phyloP scores from a whole-genome alignment of 495 filamentous ascomycete species.

The Parathielavia hyrcaniae region DNA sequence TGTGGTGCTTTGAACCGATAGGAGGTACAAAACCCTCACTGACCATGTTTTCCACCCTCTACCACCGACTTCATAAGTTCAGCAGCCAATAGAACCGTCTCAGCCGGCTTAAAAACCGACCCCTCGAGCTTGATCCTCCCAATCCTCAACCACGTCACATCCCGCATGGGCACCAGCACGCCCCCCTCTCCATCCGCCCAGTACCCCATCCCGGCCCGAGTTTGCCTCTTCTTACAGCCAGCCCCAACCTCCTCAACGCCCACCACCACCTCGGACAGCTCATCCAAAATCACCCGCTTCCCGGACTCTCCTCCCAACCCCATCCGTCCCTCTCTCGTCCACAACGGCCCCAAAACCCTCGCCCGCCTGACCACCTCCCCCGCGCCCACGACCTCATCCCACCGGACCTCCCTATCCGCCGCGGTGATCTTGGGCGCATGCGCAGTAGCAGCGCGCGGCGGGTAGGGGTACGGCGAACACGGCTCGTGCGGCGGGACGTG shows the following conservation, averaged over 20 bases:
- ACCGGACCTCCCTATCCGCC: constrained; percentile 30
- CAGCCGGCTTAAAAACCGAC: constrained; percentile 8
- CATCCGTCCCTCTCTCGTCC: constrained; percentile 17
- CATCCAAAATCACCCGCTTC: constrained; percentile 29
- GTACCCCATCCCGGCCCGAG: too few species aligned
- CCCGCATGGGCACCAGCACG: neutral
- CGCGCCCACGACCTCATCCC: constrained; percentile 11
- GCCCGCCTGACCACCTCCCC: constrained; percentile 1
- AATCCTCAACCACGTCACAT: constrained; percentile 22
- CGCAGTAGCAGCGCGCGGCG: neutral
- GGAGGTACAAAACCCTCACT: too few species aligned
- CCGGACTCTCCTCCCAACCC: neutral
- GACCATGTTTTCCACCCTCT: too few species aligned
- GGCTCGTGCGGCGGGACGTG: constrained; percentile 58
- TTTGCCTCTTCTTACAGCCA: too few species aligned
- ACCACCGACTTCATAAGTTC: too few species aligned
- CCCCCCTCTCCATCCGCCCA: neutral
- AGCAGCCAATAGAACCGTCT: neutral
- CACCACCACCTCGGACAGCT: neutral
- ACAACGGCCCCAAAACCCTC: constrained; percentile 20
- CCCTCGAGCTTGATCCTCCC: constrained; percentile 35
- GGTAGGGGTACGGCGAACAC: constrained; percentile 22
- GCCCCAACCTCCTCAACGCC: neutral
- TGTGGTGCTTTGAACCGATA: too few species aligned
- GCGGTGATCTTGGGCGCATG: constrained; percentile 40